phyloP scores from a whole-genome alignment of 2,329 filamentous ascomycete species.

The Penicillium occitanis region DNA sequence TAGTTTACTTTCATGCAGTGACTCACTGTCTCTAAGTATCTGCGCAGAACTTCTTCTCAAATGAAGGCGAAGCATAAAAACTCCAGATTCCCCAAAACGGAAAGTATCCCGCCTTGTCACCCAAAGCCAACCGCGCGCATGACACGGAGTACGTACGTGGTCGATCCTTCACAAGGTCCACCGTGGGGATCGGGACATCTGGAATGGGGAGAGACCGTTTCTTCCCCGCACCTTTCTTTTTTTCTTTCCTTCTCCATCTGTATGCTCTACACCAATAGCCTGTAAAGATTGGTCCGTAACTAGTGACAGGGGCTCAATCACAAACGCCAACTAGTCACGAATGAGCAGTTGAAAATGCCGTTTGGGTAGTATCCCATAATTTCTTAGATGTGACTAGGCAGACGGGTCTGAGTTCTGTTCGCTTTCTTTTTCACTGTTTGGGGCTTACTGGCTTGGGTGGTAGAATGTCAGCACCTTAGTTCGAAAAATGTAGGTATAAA shows the following conservation, averaged over 20 bases:
- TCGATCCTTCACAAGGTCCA: neutral
- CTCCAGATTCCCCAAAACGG: neutral
- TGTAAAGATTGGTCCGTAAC: neutral
- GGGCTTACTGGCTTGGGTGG: neutral
- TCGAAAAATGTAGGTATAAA: neutral
- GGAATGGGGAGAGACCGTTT: neutral
- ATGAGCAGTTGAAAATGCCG: neutral
- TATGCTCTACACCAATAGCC: neutral
- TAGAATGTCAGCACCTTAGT: neutral
- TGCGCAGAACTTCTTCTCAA: neutral
- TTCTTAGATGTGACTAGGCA: neutral
- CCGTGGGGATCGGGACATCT: neutral
- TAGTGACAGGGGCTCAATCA: neutral
- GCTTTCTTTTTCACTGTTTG: too few species aligned
- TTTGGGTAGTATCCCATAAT: neutral
- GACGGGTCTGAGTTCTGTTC: neutral
- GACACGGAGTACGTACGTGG: neutral
- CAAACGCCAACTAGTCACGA: neutral
- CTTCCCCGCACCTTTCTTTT: conserved; percentile 1
- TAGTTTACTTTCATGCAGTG: neutral
- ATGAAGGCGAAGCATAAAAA: neutral
- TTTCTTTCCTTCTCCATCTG: neutral
- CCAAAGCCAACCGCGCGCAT: neutral
- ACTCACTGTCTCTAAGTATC: too few species aligned
- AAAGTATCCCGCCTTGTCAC: neutral